Conservation (phyloP, 805 yeast genomes). For the Wickerhamiella lipophila region DNA sequence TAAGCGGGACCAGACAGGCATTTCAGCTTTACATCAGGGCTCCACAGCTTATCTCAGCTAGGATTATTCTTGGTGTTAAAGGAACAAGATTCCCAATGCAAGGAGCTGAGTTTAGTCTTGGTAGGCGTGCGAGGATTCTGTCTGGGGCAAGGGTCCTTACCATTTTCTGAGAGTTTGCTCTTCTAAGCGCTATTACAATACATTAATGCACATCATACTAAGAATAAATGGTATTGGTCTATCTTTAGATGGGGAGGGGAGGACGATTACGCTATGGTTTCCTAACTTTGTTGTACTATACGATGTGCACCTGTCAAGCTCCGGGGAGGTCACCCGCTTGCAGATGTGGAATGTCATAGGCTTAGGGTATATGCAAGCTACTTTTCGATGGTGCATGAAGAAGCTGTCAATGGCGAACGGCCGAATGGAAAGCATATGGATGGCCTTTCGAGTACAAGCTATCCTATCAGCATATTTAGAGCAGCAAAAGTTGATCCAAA, state of each 20-base stretch:
- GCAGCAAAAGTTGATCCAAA: not conserved
- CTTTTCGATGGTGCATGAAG: not conserved
- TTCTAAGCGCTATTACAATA: not conserved
- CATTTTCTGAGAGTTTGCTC: not conserved
- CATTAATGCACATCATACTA: no score
- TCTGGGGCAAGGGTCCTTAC: not conserved
- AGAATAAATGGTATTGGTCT: no score
- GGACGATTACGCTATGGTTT: no score
- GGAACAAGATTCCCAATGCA: not conserved
- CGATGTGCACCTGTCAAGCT: not conserved
- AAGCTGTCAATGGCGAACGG: not conserved
- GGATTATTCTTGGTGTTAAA: not conserved
- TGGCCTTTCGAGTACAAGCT: not conserved
- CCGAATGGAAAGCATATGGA: not conserved
- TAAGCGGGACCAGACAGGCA: no score
- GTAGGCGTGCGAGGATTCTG: not conserved
- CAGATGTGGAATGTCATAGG: not conserved
- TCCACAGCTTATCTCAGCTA: not conserved
- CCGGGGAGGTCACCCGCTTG: not conserved
- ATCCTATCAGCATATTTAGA: not conserved
- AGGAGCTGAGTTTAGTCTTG: not conserved
- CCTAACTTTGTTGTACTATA: no score
- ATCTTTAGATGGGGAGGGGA: no score
- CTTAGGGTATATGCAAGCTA: not conserved
- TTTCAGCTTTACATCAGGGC: no score